Conservation (phyloP, 2,329 filamentous ascomycete genomes). For the Aureobasidium pullulans region DNA sequence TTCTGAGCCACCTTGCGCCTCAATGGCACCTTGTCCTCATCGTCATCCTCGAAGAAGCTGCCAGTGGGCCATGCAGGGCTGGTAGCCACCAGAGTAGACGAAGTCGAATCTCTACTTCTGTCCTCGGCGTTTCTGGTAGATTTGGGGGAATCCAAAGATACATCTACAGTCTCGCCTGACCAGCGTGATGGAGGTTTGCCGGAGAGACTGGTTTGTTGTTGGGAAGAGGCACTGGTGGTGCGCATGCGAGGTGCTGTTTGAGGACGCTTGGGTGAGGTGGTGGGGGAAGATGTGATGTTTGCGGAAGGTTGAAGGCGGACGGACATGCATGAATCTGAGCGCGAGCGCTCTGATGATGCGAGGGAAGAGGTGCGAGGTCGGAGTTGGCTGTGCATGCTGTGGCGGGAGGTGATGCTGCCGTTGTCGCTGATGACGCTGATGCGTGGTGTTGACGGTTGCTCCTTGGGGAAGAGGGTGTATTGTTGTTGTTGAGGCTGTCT, state of each 20-base stretch:
- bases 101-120: neutral
- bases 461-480: conserved; percentile 11
- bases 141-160: neutral
- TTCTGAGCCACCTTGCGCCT: conserved; percentile 1
- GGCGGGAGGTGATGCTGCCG: neutral
- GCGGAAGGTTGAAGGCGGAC: conserved; percentile 3
- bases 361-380: neutral
- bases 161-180: conserved; percentile 4
- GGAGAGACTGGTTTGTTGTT: neutral
- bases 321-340: conserved; percentile 12
- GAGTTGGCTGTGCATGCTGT: neutral
- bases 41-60: conserved; percentile 11
- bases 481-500: neutral
- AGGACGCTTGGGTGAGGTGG: neutral
- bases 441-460: conserved; percentile 2
- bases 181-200: conserved; percentile 3
- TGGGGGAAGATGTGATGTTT: neutral
- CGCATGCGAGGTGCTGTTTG: conserved; percentile 9
- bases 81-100: neutral
- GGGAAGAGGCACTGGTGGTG: neutral
- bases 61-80: conserved; percentile 4
- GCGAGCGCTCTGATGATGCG: conserved; percentile 5
- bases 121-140: neutral
- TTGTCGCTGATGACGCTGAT: neutral
- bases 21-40: conserved; percentile 3